Base-by-base conservation (phyloP, 2,329 filamentous ascomycete genomes). In the Exophiala aquamarina region DNA sequence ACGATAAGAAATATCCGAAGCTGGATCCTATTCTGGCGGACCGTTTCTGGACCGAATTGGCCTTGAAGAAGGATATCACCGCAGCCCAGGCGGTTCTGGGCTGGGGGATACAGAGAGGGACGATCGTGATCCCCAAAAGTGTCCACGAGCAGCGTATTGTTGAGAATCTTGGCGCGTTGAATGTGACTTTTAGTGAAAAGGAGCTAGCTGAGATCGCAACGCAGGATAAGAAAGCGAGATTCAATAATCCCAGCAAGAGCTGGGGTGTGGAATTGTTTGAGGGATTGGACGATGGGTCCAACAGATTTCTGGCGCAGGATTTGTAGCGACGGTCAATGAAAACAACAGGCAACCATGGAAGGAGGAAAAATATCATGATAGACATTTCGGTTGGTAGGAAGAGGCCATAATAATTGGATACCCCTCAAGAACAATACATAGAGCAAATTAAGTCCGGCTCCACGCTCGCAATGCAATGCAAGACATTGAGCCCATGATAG, bases 61-160 rank as follows among this genome's bases (percentile, higher is more conserved):
- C 72, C 2, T 44, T 60, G 13, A 62, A 63, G 48, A 71, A 72
- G 50, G 64, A 66, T 38, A 69, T 66, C 31, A 73, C 72, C 0
- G 58, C 66, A 1, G 68, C 75, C 0, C 73, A 76, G 49, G 63
- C 71, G 0, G 63, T 74, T 4, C 62, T 79, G 3, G 70, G 66
- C 2, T 79, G 76, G 76, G 73, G 71, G 0, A 60, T 75, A 5
- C 65, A 68, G 49, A 61, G 75, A 14, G 73, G 71, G 8, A 74
- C 71, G 2, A 62, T 66, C 32, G 72, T 78, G 3, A 78, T 79
- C 32, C 77, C 76, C 1, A 79, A 78, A 62, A 74, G 69, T 43
- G 66, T 66, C 3, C 70, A 73, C 48, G 64, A 67, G 41, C 54
- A 63, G 32, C 59, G 70, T 28, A 72, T 78, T 18, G 46, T 59